Evolutionary conservation across 2,329 filamentous ascomycete genomes (phyloP).

Genomic region (Fusarium mangiferae): DNA sequence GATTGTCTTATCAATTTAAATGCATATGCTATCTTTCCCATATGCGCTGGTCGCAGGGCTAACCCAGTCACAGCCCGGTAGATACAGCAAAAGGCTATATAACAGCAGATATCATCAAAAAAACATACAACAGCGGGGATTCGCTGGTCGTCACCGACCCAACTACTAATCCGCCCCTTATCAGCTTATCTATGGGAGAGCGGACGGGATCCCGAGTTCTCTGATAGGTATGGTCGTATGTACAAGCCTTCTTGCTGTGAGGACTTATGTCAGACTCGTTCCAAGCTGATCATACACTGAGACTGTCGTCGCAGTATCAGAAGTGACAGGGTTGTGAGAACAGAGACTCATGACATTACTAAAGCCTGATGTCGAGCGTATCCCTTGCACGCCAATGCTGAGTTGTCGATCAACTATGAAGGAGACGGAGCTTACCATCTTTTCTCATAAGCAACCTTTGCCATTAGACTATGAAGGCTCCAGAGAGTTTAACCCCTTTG

Average conservation of each 20-base stretch:
- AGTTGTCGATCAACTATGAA: no score
- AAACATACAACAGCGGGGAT: background rate
- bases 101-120: background rate
- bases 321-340: background rate
- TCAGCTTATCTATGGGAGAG: background rate
- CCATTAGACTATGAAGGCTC: no score
- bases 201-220: background rate
- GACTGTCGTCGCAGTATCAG: no score
- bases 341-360: background rate
- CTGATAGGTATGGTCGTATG: background rate
- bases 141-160: background rate
- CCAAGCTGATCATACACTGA: background rate
- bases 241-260: fast-evolving
- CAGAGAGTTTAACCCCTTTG: no score
- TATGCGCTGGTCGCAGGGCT: background rate
- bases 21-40: background rate
- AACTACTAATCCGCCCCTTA: background rate
- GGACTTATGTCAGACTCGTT: fast-evolving
- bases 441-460: no score
- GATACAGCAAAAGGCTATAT: background rate
- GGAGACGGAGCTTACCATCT: no score
- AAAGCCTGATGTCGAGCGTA: background rate
- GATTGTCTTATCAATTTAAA: background rate
- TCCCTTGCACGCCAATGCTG: no score
- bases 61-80: fast-evolving